Evolutionary conservation across 2,329 filamentous ascomycete genomes (phyloP).

Genomic region (Pestalotiopsis sp.): DNA sequence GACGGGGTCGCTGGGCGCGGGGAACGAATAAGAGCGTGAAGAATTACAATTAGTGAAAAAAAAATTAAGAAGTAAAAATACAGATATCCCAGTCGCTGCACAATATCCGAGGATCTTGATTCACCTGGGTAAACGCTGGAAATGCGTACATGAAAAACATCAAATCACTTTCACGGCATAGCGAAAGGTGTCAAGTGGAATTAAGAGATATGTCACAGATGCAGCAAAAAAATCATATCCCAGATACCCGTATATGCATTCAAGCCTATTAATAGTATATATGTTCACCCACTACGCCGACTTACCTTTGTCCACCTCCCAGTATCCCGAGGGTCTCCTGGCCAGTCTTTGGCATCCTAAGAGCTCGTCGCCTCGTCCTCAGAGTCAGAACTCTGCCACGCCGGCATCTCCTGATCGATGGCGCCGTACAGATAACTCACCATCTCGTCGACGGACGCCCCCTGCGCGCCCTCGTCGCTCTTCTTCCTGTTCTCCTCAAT

Average conservation of each 20-base stretch:
- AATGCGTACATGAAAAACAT: too few relatives aligned
- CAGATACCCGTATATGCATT: background rate
- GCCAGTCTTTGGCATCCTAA: background rate
- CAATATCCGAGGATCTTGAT: too few relatives aligned
- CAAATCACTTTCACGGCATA: background rate
- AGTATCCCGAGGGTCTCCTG: background rate
- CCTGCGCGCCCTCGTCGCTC: background rate
- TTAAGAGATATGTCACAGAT: background rate
- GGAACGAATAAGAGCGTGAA: background rate
- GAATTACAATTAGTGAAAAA: background rate
- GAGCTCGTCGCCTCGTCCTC: background rate
- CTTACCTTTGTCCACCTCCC: background rate
- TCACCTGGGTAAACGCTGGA: too few relatives aligned
- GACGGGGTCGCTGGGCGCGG: conserved; percentile 1
- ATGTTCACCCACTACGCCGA: background rate
- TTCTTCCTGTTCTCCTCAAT: background rate
- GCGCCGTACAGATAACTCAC: conserved; percentile 1
- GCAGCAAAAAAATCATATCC: background rate
- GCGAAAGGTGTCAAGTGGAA: background rate
- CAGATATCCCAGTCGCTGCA: background rate
- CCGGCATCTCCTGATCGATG: background rate
- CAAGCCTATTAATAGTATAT: background rate
- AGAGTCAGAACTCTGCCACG: background rate
- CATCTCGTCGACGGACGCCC: background rate
- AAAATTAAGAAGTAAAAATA: background rate